These are phyloP conservation scores for Citrus mangshanensis DNA, from an alignment of 345 rosid species.

Conservation along the genomic window DNA sequence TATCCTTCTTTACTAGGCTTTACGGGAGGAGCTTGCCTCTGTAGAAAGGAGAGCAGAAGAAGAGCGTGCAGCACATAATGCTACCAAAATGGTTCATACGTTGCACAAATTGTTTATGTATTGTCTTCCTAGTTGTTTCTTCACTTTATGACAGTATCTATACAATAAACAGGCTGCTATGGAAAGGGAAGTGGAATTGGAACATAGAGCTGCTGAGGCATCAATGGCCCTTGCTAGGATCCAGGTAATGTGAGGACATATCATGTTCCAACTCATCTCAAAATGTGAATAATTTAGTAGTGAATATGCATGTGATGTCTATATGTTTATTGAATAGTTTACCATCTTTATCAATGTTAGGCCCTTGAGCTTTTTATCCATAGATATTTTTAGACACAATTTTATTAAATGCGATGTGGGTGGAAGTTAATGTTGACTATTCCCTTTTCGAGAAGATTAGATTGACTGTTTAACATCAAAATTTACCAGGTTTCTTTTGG, in stretches of 20 bases:
- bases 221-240: slow-evolving; percentile 91
- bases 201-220: slow-evolving; percentile 90
- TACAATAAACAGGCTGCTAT: slow-evolving; percentile 68
- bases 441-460: background rate
- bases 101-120: slow-evolving; percentile 9
- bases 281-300: background rate
- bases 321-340: background rate
- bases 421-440: background rate
- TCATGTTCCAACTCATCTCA: slow-evolving; percentile 4
- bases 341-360: background rate
- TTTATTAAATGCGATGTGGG: background rate
- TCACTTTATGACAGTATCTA: slow-evolving; percentile 12
- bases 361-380: slow-evolving; percentile 4
- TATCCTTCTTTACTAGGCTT: slow-evolving; percentile 51
- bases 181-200: slow-evolving; percentile 95
- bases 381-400: background rate
- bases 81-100: slow-evolving; percentile 80
- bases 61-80: slow-evolving; percentile 85
- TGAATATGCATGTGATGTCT: background rate
- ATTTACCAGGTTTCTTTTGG: background rate
- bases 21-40: slow-evolving; percentile 94
- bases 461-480: background rate
- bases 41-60: slow-evolving; percentile 95
- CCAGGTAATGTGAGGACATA: slow-evolving; percentile 61
- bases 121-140: background rate